These are phyloP conservation scores for Cyclocybe cylindracea DNA, from an alignment of 768 basidiomycete genomes.

Conservation along the genomic window DNA sequence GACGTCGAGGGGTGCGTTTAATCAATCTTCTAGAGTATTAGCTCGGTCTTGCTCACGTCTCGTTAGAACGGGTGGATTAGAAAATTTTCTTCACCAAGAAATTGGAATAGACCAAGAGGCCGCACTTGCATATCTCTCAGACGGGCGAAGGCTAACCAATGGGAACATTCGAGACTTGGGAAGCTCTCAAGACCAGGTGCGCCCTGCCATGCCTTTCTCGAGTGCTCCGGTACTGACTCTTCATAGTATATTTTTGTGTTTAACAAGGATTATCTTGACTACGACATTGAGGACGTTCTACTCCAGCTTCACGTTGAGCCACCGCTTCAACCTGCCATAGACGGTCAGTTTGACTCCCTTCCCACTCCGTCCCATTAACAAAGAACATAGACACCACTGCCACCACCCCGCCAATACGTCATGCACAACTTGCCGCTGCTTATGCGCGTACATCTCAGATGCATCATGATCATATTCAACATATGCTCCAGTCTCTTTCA, in stretches of 20 bases:
- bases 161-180: conserved; percentile 77
- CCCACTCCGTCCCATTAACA: conserved; percentile 1
- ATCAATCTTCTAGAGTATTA: not conserved
- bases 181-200: conserved; percentile 73
- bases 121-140: conserved; percentile 76
- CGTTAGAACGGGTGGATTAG: conserved; percentile 64
- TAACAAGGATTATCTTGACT: conserved; percentile 79
- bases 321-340: conserved; percentile 66
- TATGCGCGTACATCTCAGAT: conserved; percentile 63
- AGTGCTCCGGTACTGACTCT: not conserved
- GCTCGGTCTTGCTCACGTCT: conserved; percentile 5
- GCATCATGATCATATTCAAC: conserved; percentile 64
- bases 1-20: conserved; percentile 71
- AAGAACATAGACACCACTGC: conserved; percentile 50
- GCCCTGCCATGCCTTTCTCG: conserved; percentile 13
- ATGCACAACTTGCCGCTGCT: conserved; percentile 64
- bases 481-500: conserved; percentile 51
- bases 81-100: conserved; percentile 69
- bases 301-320: conserved; percentile 62
- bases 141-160: conserved; percentile 71
- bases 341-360: conserved; percentile 45
- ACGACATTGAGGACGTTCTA: conserved; percentile 65
- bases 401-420: conserved; percentile 73
- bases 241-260: conserved; percentile 74
- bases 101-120: conserved; percentile 70